Conservation (phyloP, 768 basidiomycete genomes). For the Tephrocybe sp. region DNA sequence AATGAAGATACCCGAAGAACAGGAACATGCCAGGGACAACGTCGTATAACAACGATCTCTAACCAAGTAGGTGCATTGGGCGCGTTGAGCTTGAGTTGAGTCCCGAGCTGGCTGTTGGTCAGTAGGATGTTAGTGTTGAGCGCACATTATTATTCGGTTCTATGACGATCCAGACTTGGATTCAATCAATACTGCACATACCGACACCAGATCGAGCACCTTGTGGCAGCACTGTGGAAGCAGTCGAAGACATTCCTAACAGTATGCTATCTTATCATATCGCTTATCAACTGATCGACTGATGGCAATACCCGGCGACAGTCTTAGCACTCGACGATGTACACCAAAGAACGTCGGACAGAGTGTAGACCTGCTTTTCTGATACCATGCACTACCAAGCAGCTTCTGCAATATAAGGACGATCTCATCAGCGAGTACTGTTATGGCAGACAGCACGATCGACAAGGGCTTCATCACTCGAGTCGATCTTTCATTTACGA, state of each 20-base stretch:
- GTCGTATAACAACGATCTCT: slow-evolving; percentile 73
- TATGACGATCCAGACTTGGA: slow-evolving; percentile 70
- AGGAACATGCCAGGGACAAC: slow-evolving; percentile 82
- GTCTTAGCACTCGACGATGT: too few relatives aligned
- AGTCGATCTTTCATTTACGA: slow-evolving; percentile 47
- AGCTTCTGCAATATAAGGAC: slow-evolving; percentile 31
- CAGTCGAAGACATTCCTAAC: too few relatives aligned
- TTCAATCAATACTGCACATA: slow-evolving; percentile 84
- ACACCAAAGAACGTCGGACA: too few relatives aligned
- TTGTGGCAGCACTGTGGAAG: too few relatives aligned
- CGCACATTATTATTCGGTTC: background rate
- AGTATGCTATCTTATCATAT: too few relatives aligned
- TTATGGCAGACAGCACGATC: slow-evolving; percentile 33
- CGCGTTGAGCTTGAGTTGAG: slow-evolving; percentile 90
- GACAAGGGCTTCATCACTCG: slow-evolving; percentile 42
- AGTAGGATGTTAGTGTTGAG: background rate
- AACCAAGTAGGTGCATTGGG: slow-evolving; percentile 88
- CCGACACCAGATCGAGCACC: too few relatives aligned
- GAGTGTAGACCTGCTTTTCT: slow-evolving; percentile 52
- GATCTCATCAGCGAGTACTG: slow-evolving; percentile 24
- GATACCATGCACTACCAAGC: slow-evolving; percentile 49
- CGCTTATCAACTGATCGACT: too few relatives aligned
- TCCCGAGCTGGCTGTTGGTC: slow-evolving; percentile 70
- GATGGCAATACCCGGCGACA: too few relatives aligned
- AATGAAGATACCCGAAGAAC: slow-evolving; percentile 68